phyloP scores from a whole-genome alignment of 2,329 filamentous ascomycete species.

The Clarireedia sp. region DNA sequence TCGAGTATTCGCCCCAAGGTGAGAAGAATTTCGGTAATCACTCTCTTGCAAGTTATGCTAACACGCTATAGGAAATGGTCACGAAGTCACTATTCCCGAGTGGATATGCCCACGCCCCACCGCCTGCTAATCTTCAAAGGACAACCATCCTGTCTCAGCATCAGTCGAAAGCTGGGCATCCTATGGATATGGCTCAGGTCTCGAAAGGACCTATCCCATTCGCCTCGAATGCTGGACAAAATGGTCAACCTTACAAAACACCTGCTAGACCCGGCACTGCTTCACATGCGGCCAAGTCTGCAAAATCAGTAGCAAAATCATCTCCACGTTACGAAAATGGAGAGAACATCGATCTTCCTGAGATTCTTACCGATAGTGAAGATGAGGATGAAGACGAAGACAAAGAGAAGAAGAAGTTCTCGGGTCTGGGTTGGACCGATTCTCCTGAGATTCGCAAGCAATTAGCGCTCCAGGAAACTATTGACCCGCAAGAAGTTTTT shows the following conservation, averaged over 20 bases:
- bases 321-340: constrained; percentile 84
- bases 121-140: constrained; percentile 38
- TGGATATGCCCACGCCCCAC: constrained; percentile 53
- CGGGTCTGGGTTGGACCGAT: constrained; percentile 77
- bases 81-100: constrained; percentile 52
- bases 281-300: constrained; percentile 42
- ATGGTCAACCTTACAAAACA: constrained; percentile 54
- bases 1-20: constrained; percentile 51
- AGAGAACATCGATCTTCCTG: constrained; percentile 84
- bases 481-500: constrained; percentile 81
- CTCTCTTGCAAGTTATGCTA: constrained; percentile 24
- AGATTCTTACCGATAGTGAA: constrained; percentile 92
- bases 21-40: constrained; percentile 27
- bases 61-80: constrained; percentile 46
- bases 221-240: constrained; percentile 58
- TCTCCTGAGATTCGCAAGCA: constrained; percentile 72
- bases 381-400: constrained; percentile 63
- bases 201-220: constrained; percentile 88
- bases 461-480: constrained; percentile 71
- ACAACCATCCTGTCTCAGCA: constrained; percentile 59
- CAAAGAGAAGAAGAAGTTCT: constrained; percentile 43
- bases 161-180: constrained; percentile 56
- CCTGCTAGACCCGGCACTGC: constrained; percentile 47
- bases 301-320: constrained; percentile 55
- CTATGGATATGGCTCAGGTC: constrained; percentile 78